A percentile compares a stretch with the other conserved stretches of the same genome.
These are phyloP conservation scores for Oxytropis ochrocephala DNA, from an alignment of 306 rosid species.

Conservation along the genomic window DNA sequence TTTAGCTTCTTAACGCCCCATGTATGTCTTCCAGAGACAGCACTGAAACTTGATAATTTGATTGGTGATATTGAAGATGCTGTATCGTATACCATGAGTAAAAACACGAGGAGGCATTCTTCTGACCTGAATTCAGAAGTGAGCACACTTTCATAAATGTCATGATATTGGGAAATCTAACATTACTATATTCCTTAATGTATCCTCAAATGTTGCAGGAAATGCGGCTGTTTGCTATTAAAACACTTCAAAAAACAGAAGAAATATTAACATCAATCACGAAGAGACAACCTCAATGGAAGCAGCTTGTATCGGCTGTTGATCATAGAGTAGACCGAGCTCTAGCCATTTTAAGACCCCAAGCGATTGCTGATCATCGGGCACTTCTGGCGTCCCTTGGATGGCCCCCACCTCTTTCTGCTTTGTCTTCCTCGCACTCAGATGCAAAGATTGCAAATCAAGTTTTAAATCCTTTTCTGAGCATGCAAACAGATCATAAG, in stretches of 20 bases:
- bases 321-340: conserved; percentile 94
- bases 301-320: conserved; percentile 69
- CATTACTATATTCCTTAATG: conserved; percentile 6
- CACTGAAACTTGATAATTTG: conserved; percentile 79
- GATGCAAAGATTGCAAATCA: conserved; percentile 39
- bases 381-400: conserved; percentile 79
- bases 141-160: conserved; percentile 28
- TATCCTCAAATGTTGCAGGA: conserved; percentile 53
- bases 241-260: conserved; percentile 59
- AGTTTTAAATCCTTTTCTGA: conserved; percentile 61
- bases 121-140: conserved; percentile 57
- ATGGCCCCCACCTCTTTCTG: conserved; percentile 89
- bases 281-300: conserved; percentile 69
- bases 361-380: conserved; percentile 80
- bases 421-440: conserved; percentile 31
- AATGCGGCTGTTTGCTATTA: conserved; percentile 50
- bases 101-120: conserved; percentile 56
- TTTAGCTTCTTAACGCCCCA: conserved; percentile 4
- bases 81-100: conserved; percentile 65
- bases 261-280: conserved; percentile 57
- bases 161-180: conserved; percentile 9
- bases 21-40: conserved; percentile 63
- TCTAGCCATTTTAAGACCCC: conserved; percentile 86
- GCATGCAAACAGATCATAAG: conserved; percentile 77
- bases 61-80: conserved; percentile 92